Evolutionary conservation across 164 flowering plant species (phyloP).

Genomic region (Berberis thunbergii): DNA sequence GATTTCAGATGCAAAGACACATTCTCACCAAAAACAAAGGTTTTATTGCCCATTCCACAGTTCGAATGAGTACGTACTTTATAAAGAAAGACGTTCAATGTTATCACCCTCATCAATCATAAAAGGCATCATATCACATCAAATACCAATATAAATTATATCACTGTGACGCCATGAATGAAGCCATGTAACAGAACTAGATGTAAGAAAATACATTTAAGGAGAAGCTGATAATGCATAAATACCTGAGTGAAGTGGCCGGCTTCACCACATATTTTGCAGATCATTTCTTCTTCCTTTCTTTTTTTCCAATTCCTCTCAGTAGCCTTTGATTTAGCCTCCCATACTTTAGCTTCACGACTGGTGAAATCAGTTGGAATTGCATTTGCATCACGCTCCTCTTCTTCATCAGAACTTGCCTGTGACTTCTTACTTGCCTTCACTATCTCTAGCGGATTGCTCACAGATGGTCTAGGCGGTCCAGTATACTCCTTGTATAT

Average conservation of each 20-base stretch:
- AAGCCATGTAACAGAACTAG: too few species aligned
- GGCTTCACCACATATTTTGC: constrained; percentile 95
- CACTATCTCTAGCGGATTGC: constrained; percentile 31
- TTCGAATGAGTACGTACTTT: too few species aligned
- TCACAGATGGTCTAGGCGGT: constrained; percentile 39
- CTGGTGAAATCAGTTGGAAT: constrained; percentile 99
- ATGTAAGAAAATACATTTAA: too few species aligned
- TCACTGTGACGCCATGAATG: too few species aligned
- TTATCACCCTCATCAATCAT: too few species aligned
- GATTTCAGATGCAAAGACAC: too few species aligned
- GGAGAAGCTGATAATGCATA: background rate
- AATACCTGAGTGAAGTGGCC: constrained; percentile 98
- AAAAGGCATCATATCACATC: too few species aligned
- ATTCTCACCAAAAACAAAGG: too few species aligned
- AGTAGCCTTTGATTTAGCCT: constrained; percentile 99
- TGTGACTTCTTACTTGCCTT: constrained; percentile 47
- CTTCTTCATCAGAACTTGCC: constrained; percentile 69
- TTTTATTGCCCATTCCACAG: too few species aligned
- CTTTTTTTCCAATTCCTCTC: constrained; percentile 99
- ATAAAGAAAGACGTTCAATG: too few species aligned
- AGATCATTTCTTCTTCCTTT: constrained; percentile 98
- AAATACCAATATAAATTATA: too few species aligned
- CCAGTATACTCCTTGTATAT: constrained; percentile 97
- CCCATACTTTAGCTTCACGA: constrained; percentile 98
- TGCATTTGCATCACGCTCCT: constrained; percentile 87